Percentiles rank a stretch among this genome's conserved stretches.
Evolutionary conservation across 306 rosid genomes (phyloP).

Genomic region (Vachellia collinsii): DNA sequence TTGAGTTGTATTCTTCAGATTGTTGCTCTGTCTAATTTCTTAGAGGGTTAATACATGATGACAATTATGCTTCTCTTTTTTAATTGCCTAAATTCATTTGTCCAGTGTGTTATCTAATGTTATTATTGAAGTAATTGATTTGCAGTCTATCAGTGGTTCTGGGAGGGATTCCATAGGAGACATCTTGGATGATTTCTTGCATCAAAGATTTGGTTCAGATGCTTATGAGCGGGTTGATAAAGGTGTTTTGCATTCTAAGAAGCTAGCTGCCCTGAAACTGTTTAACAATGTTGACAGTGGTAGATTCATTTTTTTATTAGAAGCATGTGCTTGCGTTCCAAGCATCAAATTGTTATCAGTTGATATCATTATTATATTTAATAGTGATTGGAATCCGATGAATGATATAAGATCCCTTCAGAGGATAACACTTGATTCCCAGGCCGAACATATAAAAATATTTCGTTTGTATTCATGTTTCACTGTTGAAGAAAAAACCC

Average conservation of each 20-base stretch:
- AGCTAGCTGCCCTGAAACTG: not conserved
- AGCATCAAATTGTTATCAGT: not conserved
- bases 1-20: not conserved
- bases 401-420: not conserved
- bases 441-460: not conserved
- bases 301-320: not conserved
- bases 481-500: not conserved
- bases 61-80: not conserved
- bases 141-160: constrained; percentile 1
- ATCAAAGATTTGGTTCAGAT: not conserved
- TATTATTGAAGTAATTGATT: not conserved
- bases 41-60: not conserved
- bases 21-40: not conserved
- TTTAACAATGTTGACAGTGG: not conserved
- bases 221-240: constrained; percentile 1
- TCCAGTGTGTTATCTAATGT: not conserved
- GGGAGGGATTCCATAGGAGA: not conserved
- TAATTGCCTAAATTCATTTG: not conserved
- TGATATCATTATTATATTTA: not conserved
- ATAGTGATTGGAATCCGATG: not conserved
- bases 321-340: not conserved
- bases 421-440: not conserved
- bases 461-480: not conserved
- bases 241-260: not conserved
- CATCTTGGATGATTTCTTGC: constrained; percentile 2